Conservation (phyloP, 2,329 filamentous ascomycete species). For the Claviceps sp. region DNA sequence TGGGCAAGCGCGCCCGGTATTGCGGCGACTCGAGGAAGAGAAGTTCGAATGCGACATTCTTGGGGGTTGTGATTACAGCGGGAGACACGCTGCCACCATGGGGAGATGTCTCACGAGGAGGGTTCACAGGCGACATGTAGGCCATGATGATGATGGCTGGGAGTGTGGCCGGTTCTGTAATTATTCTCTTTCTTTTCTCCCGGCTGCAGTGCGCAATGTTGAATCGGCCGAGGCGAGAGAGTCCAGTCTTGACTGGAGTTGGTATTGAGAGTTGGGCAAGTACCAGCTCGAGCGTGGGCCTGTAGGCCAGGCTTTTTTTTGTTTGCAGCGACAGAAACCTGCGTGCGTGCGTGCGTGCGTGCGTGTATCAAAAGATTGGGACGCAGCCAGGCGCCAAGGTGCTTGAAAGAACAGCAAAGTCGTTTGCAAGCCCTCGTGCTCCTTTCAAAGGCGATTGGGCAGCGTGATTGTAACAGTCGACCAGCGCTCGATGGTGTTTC, state of each 20-base stretch:
- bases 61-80: constrained; percentile 38
- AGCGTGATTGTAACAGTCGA: not conserved
- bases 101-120: constrained; percentile 20
- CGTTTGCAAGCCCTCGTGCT: not conserved
- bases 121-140: constrained; percentile 32
- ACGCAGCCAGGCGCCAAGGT: constrained; percentile 9
- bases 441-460: not conserved
- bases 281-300: constrained; percentile 14
- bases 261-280: constrained; percentile 11
- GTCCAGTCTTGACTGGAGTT: constrained; percentile 9
- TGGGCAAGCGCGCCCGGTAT: constrained; percentile 62
- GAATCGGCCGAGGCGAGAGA: constrained; percentile 9
- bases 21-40: constrained; percentile 55
- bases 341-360: not conserved
- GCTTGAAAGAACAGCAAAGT: constrained; percentile 5
- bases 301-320: constrained; percentile 18
- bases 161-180: no score
- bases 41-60: constrained; percentile 70
- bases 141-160: constrained; percentile 22
- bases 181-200: not conserved
- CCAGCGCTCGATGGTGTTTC: not conserved
- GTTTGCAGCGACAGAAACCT: not conserved
- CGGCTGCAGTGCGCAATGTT: not conserved
- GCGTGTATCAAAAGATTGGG: not conserved
- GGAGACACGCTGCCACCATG: constrained; percentile 33